Conservation (phyloP, 192 early-diverging fungal genomes). For the Lobosporangium transversale region DNA sequence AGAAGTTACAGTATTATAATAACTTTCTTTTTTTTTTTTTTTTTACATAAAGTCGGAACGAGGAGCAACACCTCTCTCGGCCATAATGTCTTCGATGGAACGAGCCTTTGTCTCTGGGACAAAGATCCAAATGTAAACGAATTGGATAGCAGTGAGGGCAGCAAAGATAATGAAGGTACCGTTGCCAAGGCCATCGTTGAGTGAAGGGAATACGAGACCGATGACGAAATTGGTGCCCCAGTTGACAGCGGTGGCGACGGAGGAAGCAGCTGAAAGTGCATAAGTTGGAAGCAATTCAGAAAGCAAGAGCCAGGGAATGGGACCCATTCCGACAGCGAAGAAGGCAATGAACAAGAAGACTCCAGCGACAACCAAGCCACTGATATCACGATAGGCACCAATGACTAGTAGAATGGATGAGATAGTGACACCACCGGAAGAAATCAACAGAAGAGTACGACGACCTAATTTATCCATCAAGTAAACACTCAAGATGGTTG, state of each 20-base stretch:
- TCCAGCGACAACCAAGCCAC: slow-evolving; percentile 67
- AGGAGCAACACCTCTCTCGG: slow-evolving; percentile 51
- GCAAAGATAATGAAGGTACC: slow-evolving; percentile 75
- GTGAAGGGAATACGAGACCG: slow-evolving; percentile 54
- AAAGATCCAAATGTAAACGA: slow-evolving; percentile 73
- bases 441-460: slow-evolving; percentile 69
- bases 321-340: slow-evolving; percentile 84
- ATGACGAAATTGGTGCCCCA: slow-evolving; percentile 69
- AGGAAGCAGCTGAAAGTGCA: slow-evolving; percentile 74
- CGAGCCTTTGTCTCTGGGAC: slow-evolving; percentile 88
- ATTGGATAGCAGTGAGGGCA: slow-evolving; percentile 68
- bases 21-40: no score
- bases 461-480: slow-evolving; percentile 76
- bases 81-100: slow-evolving; percentile 70
- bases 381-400: slow-evolving; percentile 64
- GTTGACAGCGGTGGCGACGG: slow-evolving; percentile 78
- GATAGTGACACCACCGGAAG: slow-evolving; percentile 67
- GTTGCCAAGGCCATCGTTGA: slow-evolving; percentile 35
- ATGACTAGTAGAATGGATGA: slow-evolving; percentile 73
- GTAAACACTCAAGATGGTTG: slow-evolving; percentile 67
- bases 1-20: no score
- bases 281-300: slow-evolving; percentile 83
- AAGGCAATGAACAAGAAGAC: slow-evolving; percentile 81
- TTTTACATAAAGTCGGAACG: slow-evolving; percentile 23
- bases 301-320: slow-evolving; percentile 84